Percentiles rank a stretch among this genome's conserved stretches.
phyloP scores from a whole-genome alignment of 306 rosid genomes.

The Gleditsia sinensis region DNA sequence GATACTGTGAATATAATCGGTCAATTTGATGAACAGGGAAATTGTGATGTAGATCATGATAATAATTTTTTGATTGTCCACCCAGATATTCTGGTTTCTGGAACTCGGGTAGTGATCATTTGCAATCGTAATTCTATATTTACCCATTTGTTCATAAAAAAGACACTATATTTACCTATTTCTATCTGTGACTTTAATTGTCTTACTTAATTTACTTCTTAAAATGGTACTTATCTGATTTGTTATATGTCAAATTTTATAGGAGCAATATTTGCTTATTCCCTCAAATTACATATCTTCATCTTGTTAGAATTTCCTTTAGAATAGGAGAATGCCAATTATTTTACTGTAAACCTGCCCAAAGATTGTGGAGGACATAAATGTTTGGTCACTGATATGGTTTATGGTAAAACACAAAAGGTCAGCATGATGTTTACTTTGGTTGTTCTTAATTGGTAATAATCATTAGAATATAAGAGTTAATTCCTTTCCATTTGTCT shows the following conservation, averaged over 20 bases:
- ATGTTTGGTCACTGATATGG: not conserved
- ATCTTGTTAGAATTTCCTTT: not conserved
- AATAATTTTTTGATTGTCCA: slow-evolving; percentile 75
- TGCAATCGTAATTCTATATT: slow-evolving; percentile 15
- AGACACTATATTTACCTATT: slow-evolving; percentile 9
- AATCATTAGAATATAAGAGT: slow-evolving; percentile 2
- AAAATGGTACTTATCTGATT: slow-evolving; percentile 12
- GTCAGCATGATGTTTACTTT: not conserved
- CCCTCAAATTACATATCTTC: not conserved
- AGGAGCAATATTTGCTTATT: slow-evolving; percentile 11
- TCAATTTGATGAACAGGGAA: slow-evolving; percentile 72
- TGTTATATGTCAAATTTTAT: slow-evolving; percentile 27
- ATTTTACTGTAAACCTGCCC: not conserved
- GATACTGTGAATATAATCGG: slow-evolving; percentile 85
- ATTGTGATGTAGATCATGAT: slow-evolving; percentile 66
- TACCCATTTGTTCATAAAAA: too few species aligned
- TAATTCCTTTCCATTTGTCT: not conserved
- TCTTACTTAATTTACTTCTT: slow-evolving; percentile 26
- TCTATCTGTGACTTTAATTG: not conserved
- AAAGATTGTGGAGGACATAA: slow-evolving; percentile 10
- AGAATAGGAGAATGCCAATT: slow-evolving; percentile 1
- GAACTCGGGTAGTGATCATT: slow-evolving; percentile 78
- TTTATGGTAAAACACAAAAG: not conserved
- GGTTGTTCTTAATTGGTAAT: not conserved
- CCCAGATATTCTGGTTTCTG: slow-evolving; percentile 80